Conservation (phyloP, 805 yeast genomes). For the Saccharomycopsis vini region DNA sequence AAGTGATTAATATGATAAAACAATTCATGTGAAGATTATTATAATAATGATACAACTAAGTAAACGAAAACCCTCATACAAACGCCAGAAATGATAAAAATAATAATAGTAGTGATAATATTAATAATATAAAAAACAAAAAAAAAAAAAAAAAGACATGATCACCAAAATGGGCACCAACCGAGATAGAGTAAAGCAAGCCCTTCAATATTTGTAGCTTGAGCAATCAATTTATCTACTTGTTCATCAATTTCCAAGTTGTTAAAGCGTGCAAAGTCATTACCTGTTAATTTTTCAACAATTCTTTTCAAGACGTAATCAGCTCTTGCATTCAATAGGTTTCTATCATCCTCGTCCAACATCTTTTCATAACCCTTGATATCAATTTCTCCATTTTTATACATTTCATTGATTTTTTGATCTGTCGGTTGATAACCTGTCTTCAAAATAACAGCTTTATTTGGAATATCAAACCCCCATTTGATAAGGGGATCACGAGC, state of each 20-base stretch:
- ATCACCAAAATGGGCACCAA: constrained; percentile 97
- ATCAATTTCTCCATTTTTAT: constrained; percentile 57
- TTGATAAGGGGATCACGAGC: constrained; percentile 97
- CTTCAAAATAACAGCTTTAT: constrained; percentile 64
- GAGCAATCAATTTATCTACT: constrained; percentile 88
- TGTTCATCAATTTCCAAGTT: constrained; percentile 80
- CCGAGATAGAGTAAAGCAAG: constrained; percentile 95
- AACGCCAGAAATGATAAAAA: too few species aligned
- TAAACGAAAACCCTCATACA: too few species aligned
- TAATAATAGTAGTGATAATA: too few species aligned
- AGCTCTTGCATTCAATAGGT: constrained; percentile 72
- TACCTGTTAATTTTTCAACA: constrained; percentile 87
- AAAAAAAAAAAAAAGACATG: neutral
- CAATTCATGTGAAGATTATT: too few species aligned
- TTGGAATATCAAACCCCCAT: constrained; percentile 96
- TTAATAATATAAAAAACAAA: too few species aligned
- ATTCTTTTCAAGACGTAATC: constrained; percentile 82
- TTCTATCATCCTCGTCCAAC: constrained; percentile 66
- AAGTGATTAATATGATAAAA: too few species aligned
- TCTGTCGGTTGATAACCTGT: constrained; percentile 63
- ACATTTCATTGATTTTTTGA: constrained; percentile 57
- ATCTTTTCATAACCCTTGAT: constrained; percentile 67
- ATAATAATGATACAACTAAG: too few species aligned
- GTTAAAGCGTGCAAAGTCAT: constrained; percentile 68
- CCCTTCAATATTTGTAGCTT: constrained; percentile 94